These are phyloP conservation scores for Serendipita sp. DNA, from an alignment of 768 basidiomycete species.

Conservation along the genomic window DNA sequence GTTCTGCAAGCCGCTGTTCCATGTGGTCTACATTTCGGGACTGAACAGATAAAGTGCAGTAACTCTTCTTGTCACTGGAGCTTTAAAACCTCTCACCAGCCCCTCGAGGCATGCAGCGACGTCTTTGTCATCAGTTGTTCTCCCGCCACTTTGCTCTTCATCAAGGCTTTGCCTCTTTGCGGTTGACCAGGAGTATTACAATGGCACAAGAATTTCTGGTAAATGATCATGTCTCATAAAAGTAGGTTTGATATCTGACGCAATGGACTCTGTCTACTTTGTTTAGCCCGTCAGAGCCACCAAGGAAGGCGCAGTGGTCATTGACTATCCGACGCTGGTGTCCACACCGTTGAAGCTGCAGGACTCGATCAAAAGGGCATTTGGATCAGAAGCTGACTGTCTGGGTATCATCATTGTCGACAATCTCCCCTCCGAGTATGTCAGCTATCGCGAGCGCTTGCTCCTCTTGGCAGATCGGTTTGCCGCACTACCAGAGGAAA, in stretches of 20 bases:
- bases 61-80: no score
- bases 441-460: conserved; percentile 46
- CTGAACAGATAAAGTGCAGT: no score
- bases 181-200: background rate
- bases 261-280: background rate
- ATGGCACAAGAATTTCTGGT: background rate
- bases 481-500: conserved; percentile 47
- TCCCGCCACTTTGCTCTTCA: background rate
- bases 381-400: conserved; percentile 60
- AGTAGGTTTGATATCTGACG: no score
- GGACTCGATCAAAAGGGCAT: conserved; percentile 52
- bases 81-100: no score
- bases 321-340: conserved; percentile 46
- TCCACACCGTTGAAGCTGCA: conserved; percentile 37
- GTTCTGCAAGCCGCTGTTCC: background rate
- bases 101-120: background rate
- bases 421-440: conserved; percentile 61
- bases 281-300: background rate
- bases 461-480: conserved; percentile 65
- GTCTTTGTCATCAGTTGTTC: background rate
- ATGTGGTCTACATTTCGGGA: background rate
- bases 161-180: background rate
- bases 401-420: conserved; percentile 70
- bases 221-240: background rate
- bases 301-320: conserved; percentile 36